Evolutionary conservation across 148 eudicot species (phyloP).

Genomic region (Linanthus parryae): DNA sequence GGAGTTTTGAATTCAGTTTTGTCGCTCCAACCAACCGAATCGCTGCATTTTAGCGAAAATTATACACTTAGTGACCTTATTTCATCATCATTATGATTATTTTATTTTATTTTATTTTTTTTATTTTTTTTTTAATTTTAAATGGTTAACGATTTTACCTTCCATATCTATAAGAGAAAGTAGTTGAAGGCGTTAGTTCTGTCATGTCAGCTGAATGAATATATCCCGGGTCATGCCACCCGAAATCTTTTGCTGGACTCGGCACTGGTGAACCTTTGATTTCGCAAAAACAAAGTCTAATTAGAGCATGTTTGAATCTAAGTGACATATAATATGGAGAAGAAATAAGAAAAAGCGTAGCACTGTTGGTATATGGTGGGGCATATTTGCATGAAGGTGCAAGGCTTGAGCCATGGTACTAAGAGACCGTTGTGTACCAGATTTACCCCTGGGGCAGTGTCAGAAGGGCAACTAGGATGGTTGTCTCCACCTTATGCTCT

Average conservation of each 20-base stretch:
- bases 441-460: no score
- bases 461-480: no score
- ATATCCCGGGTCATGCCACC: constrained; percentile 93
- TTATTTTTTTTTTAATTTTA: not conserved
- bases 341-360: no score
- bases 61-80: no score
- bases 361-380: no score
- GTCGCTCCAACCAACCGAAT: constrained; percentile 69
- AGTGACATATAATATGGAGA: not conserved
- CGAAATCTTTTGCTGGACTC: constrained; percentile 85
- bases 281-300: not conserved
- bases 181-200: constrained; percentile 45
- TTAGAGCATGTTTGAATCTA: not conserved
- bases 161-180: constrained; percentile 56
- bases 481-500: no score
- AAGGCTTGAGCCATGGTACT: no score
- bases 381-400: no score
- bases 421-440: no score
- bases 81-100: no score
- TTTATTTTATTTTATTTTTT: no score
- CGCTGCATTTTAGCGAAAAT: constrained; percentile 23
- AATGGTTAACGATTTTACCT: constrained; percentile 27
- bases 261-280: constrained; percentile 12
- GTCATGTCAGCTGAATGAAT: constrained; percentile 71
- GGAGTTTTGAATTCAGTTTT: constrained; percentile 49